These are phyloP conservation scores for Peziza echinospora DNA, from an alignment of 495 filamentous ascomycete species.

Conservation along the genomic window DNA sequence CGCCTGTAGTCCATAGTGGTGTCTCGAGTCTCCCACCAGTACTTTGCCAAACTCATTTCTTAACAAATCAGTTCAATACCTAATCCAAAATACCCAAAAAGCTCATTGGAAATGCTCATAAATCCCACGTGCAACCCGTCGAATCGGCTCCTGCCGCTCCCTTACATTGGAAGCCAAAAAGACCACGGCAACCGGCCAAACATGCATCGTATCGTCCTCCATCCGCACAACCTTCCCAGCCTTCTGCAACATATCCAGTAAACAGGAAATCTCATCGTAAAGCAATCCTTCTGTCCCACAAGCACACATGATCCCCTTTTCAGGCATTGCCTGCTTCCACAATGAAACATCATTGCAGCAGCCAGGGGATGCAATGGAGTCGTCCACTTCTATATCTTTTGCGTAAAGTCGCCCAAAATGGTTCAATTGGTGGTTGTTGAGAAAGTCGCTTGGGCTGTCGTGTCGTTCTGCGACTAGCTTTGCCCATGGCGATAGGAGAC, in stretches of 20 bases:
- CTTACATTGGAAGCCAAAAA: conserved; percentile 36
- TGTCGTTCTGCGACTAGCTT: conserved; percentile 33
- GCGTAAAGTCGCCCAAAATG: conserved; percentile 44
- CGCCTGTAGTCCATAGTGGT: no score
- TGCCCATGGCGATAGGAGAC: conserved; percentile 39
- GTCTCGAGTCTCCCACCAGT: no score
- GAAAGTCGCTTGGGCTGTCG: conserved; percentile 40
- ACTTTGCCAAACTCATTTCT: no score
- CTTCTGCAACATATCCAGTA: conserved; percentile 28
- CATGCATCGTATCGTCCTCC: conserved; percentile 46
- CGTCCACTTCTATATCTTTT: conserved; percentile 25
- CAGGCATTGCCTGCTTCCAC: conserved; percentile 41
- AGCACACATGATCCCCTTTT: conserved; percentile 35
- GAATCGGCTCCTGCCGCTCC: conserved; percentile 37
- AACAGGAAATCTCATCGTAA: conserved; percentile 34
- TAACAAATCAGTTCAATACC: no score
- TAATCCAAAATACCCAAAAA: not conserved
- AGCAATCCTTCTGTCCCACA: conserved; percentile 56
- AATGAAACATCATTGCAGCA: conserved; percentile 36
- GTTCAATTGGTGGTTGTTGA: conserved; percentile 32
- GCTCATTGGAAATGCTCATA: not conserved
- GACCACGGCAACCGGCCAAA: conserved; percentile 53
- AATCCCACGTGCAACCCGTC: conserved; percentile 21
- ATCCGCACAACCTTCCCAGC: conserved; percentile 27
- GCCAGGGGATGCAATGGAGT: conserved; percentile 45